These are phyloP conservation scores for Trifolium pratense DNA, from an alignment of 306 rosid genomes.

Conservation along the genomic window DNA sequence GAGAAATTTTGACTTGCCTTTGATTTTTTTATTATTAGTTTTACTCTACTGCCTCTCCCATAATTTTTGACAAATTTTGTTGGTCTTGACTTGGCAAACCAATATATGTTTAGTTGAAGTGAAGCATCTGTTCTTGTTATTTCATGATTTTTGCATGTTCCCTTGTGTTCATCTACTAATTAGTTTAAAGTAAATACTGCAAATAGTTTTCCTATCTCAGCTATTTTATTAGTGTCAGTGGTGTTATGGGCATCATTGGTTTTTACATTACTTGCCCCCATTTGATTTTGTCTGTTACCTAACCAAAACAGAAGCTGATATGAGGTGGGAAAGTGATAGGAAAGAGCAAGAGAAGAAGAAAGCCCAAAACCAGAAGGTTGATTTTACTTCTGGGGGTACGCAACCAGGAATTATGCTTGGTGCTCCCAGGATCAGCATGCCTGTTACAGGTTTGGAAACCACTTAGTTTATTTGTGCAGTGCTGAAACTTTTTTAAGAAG, in stretches of 20 bases:
- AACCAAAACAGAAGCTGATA: conserved; percentile 73
- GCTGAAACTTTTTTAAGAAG: conserved; percentile 31
- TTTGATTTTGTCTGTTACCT: conserved; percentile 37
- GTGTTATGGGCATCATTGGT: neutral
- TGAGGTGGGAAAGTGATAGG: conserved; percentile 83
- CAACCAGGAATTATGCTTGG: conserved; percentile 61
- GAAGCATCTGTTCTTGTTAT: neutral
- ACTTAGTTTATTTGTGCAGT: conserved; percentile 25
- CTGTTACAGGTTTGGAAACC: conserved; percentile 54
- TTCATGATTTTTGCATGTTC: conserved; percentile 8
- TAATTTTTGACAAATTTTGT: conserved; percentile 14
- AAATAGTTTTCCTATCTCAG: conserved; percentile 9
- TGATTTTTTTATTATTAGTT: too few species aligned
- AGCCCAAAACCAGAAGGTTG: conserved; percentile 56
- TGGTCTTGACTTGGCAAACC: conserved; percentile 31
- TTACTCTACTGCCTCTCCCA: neutral
- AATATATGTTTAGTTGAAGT: neutral
- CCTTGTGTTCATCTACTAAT: conserved; percentile 9
- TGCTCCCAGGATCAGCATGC: conserved; percentile 53
- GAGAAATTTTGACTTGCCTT: too few species aligned
- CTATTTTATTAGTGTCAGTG: conserved; percentile 2
- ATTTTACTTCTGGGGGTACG: conserved; percentile 65
- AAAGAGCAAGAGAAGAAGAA: conserved; percentile 80
- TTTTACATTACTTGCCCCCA: conserved; percentile 3
- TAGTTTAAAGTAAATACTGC: conserved; percentile 5